Evolutionary conservation across 306 rosid species (phyloP), one percentile per base, ranked within the genome.

Genomic region (Acacia crassicarpa): DNA sequence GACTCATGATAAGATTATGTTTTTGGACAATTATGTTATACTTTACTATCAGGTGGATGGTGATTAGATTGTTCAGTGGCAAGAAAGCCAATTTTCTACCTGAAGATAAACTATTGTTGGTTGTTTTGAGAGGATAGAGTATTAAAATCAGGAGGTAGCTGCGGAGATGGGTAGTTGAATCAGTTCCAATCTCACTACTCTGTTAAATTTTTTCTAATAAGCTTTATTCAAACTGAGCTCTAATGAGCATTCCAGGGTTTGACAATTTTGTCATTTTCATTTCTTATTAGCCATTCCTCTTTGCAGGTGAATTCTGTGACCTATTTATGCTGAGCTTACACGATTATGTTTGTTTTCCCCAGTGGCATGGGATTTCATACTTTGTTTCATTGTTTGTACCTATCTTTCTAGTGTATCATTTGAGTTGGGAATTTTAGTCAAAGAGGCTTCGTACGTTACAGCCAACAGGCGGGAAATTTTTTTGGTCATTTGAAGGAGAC

Each of bases 11-110:
- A 44, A 22, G 81, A 33, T 73, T 75, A 74, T 74, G n/a, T 69
- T 61, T 56, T 35, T 63, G 45, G 20, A 16, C 56, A 72, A 61
- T 10, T 65, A 68, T 48, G 45, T 49, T 80, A 13, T 20, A 15
- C 54, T 15, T 67, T 78, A 61, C 77, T 30, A 83, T 67, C 27
- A 70, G 9, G 54, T 74, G 61, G 73, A 10, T 59, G 81, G 25
- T 53, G 61, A 48, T 40, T 46, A 44, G 80, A 83, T 73, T 59
- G 69, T 77, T 83, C 62, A 72, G 38, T 32, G 45, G 73, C 59
- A 66, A 17, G 59, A 78, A 54, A 72, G 71, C 79, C 66, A 66
- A 8, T 4, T 46, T 80, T 53, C 46, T 46, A 56, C 67, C 49
- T 62, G 75, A 67, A 77, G 74, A 77, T 46, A 30, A 77, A 67